A percentile compares a stretch with the other conserved stretches of the same genome.
Evolutionary conservation across 805 yeast species (phyloP).

Genomic region (Wickerhamomyces chaumierensis): DNA sequence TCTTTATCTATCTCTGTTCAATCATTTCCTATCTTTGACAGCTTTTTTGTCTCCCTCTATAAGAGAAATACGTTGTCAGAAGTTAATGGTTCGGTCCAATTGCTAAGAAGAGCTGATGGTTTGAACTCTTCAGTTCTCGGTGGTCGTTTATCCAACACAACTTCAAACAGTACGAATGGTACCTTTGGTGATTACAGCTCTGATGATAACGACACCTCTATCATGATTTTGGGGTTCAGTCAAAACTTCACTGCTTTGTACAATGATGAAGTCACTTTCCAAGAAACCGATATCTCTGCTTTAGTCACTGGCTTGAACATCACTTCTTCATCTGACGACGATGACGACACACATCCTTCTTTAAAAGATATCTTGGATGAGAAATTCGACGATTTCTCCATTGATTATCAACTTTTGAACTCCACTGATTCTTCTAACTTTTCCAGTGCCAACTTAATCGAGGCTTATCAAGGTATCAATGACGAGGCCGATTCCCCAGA

Average conservation of each 20-base stretch:
- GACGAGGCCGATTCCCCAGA: constrained; percentile 23
- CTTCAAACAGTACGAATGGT: constrained; percentile 4
- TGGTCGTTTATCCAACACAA: constrained; percentile 1
- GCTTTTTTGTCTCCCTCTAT: not conserved
- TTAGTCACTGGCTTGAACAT: not conserved
- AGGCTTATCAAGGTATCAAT: constrained; percentile 24
- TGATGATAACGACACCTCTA: constrained; percentile 1
- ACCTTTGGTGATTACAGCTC: not conserved
- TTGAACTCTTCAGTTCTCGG: not conserved
- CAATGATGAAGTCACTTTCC: constrained; percentile 1
- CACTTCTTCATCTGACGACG: not conserved
- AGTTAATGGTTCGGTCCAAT: not conserved
- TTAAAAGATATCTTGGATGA: not conserved
- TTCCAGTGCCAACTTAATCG: constrained; percentile 18
- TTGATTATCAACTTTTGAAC: constrained; percentile 33
- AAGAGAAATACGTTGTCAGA: not conserved
- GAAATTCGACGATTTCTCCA: not conserved
- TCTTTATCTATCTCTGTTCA: not conserved
- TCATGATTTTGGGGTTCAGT: constrained; percentile 9
- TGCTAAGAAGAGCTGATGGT: not conserved
- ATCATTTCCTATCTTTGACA: not conserved
- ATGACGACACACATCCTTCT: not conserved
- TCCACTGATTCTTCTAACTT: constrained; percentile 10
- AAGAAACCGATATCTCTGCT: not conserved
- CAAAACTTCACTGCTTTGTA: constrained; percentile 8